These are phyloP conservation scores for Lactarius quietus DNA, from an alignment of 768 basidiomycete species.

Conservation along the genomic window DNA sequence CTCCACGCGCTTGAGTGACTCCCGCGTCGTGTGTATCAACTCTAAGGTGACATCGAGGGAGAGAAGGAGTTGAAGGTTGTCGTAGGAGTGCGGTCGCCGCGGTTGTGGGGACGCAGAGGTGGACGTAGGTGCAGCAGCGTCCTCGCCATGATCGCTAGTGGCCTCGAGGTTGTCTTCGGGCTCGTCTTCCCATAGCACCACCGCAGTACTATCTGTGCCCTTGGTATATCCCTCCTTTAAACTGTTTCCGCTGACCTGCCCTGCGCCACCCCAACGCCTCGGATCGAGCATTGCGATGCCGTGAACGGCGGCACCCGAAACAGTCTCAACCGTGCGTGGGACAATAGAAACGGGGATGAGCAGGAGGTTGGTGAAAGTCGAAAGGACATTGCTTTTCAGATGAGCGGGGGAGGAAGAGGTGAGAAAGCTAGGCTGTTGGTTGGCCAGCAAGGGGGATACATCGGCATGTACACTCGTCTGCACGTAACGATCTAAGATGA, in stretches of 20 bases:
- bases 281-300: conserved; percentile 91
- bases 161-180: conserved; percentile 18
- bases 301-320: conserved; percentile 74
- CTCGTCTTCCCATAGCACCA: conserved; percentile 23
- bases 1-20: conserved; percentile 87
- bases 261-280: conserved; percentile 68
- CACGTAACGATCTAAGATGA: conserved; percentile 47
- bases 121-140: conserved; percentile 18
- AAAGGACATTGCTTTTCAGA: conserved; percentile 88
- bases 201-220: conserved; percentile 20
- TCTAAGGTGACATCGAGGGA: conserved; percentile 90
- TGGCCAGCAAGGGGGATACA: not conserved
- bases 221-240: conserved; percentile 20
- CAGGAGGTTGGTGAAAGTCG: conserved; percentile 86
- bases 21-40: conserved; percentile 90
- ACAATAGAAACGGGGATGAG: conserved; percentile 95
- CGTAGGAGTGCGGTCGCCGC: conserved; percentile 30
- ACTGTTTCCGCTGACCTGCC: conserved; percentile 12
- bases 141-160: conserved; percentile 17
- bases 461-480: conserved; percentile 20
- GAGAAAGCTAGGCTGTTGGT: conserved; percentile 23
- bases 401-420: conserved; percentile 61
- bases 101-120: conserved; percentile 29
- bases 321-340: conserved; percentile 63
- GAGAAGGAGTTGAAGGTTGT: conserved; percentile 79